These are phyloP conservation scores for Mallotus repandus DNA, from an alignment of 441 rosid species.

Conservation along the genomic window DNA sequence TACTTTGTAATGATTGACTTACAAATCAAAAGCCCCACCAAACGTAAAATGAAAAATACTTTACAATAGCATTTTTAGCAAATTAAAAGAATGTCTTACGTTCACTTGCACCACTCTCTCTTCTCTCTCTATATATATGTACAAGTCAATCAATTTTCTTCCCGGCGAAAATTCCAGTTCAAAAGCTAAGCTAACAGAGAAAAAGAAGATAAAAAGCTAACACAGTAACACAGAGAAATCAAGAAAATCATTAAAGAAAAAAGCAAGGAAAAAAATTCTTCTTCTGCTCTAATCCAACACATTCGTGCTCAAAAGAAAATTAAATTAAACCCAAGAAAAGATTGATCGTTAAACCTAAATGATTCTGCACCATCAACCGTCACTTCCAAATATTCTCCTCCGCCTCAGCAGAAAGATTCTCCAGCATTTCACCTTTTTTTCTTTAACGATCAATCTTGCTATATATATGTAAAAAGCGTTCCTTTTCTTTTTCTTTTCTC, in stretches of 20 bases:
- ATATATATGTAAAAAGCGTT: conserved; percentile 16
- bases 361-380: conserved; percentile 38
- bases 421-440: neutral
- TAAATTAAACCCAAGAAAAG: no score
- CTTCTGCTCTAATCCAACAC: conserved; percentile 18
- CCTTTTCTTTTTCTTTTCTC: conserved; percentile 29
- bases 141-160: neutral
- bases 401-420: conserved; percentile 44
- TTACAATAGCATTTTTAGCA: neutral
- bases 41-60: neutral
- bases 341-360: no score
- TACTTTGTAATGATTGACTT: conserved; percentile 15
- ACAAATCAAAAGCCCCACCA: neutral
- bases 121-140: no score
- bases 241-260: conserved; percentile 7
- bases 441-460: conserved; percentile 16
- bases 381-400: conserved; percentile 38
- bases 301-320: neutral
- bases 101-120: neutral
- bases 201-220: neutral
- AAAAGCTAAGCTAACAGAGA: neutral
- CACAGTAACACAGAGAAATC: neutral
- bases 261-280: conserved; percentile 8
- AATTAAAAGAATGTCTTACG: neutral
- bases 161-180: conserved; percentile 20